Evolutionary conservation across 192 early-diverging fungal genomes (phyloP).

Genomic region (Backusella australiensis): DNA sequence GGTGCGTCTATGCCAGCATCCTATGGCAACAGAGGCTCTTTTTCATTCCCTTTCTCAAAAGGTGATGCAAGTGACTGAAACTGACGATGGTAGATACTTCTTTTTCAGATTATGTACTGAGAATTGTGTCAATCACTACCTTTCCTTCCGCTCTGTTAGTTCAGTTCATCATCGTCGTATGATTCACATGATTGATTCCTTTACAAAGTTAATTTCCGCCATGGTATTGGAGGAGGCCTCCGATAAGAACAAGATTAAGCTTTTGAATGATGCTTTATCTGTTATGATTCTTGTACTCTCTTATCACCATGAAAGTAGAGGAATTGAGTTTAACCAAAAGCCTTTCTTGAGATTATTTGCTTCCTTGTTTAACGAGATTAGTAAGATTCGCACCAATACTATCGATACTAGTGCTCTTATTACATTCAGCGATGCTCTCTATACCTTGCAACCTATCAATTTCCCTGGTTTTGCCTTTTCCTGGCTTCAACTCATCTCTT

Average conservation of each 20-base stretch:
- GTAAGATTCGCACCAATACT: background rate
- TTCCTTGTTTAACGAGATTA: constrained; percentile 77
- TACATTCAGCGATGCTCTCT: constrained; percentile 64
- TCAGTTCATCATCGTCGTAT: constrained; percentile 44
- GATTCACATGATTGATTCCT: constrained; percentile 87
- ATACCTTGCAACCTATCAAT: constrained; percentile 78
- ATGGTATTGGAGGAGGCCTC: constrained; percentile 59
- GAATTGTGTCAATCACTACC: constrained; percentile 72
- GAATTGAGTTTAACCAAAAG: constrained; percentile 81
- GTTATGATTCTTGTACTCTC: constrained; percentile 83
- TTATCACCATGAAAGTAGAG: constrained; percentile 76
- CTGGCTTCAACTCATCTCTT: constrained; percentile 93
- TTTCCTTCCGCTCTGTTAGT: constrained; percentile 47
- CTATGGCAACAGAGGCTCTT: constrained; percentile 68
- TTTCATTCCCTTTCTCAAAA: constrained; percentile 57
- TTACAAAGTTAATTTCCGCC: constrained; percentile 79
- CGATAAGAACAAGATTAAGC: constrained; percentile 56
- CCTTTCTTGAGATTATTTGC: constrained; percentile 90
- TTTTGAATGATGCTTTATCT: constrained; percentile 80
- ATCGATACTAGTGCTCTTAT: constrained; percentile 16
- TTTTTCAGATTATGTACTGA: constrained; percentile 92
- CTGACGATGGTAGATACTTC: constrained; percentile 73
- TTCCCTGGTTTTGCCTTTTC: constrained; percentile 94
- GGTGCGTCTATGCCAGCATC: constrained; percentile 70
- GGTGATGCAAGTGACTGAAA: constrained; percentile 49